Percentiles rank a stretch among this genome's conserved stretches.
These are phyloP conservation scores for Kalaharituber pfeilii DNA, from an alignment of 2,329 filamentous ascomycete genomes.

Conservation along the genomic window DNA sequence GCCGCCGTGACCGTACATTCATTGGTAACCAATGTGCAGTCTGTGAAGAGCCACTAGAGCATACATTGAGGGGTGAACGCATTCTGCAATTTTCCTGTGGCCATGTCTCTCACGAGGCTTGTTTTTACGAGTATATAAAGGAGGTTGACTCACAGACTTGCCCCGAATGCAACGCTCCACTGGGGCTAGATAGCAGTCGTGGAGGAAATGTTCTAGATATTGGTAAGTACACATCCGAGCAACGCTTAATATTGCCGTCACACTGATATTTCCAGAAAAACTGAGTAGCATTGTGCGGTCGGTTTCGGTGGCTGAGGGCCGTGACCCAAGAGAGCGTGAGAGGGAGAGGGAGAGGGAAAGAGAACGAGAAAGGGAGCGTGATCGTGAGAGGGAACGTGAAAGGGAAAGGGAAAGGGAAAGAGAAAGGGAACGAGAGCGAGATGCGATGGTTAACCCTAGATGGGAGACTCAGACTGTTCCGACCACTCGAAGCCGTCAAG, in stretches of 20 bases:
- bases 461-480: background rate
- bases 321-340: slow-evolving; percentile 28
- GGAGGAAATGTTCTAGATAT: slow-evolving; percentile 86
- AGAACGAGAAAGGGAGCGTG: slow-evolving; percentile 2
- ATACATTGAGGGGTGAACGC: slow-evolving; percentile 81
- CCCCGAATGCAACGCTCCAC: slow-evolving; percentile 77
- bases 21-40: slow-evolving; percentile 89
- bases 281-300: slow-evolving; percentile 83
- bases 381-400: background rate
- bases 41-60: slow-evolving; percentile 90
- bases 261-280: slow-evolving; percentile 48
- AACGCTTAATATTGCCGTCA: slow-evolving; percentile 18
- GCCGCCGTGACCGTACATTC: slow-evolving; percentile 79
- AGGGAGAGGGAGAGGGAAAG: slow-evolving; percentile 5
- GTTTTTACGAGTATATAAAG: slow-evolving; percentile 96
- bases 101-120: slow-evolving; percentile 96
- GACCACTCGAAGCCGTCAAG: slow-evolving; percentile 13
- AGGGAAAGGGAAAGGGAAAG: slow-evolving; percentile 18
- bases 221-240: slow-evolving; percentile 38
- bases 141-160: slow-evolving; percentile 90
- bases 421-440: slow-evolving; percentile 12
- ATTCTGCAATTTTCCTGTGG: slow-evolving; percentile 90
- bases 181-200: slow-evolving; percentile 81
- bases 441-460: background rate
- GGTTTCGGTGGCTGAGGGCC: slow-evolving; percentile 48